phyloP scores from a whole-genome alignment of 2,329 filamentous ascomycete genomes.

The Alternaria angustiovoidea region DNA sequence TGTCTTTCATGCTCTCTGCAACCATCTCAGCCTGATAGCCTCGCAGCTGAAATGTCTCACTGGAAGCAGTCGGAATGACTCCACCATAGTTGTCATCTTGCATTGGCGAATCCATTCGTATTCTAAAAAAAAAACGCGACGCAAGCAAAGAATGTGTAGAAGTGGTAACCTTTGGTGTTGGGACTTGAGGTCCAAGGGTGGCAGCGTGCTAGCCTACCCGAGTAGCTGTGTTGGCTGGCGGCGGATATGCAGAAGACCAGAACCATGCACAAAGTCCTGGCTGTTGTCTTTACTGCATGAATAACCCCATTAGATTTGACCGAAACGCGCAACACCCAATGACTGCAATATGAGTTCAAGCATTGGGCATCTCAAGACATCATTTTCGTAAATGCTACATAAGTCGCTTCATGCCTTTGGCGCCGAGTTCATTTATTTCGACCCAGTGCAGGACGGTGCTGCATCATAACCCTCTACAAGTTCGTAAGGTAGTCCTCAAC shows the following conservation, averaged over 20 bases:
- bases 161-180: background rate
- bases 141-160: background rate
- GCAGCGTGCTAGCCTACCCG: conserved; percentile 2
- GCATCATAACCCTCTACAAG: conserved; percentile 67
- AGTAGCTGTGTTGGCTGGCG: conserved; percentile 5
- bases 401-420: conserved; percentile 26
- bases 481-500: conserved; percentile 99
- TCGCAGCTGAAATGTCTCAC: conserved; percentile 45
- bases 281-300: background rate
- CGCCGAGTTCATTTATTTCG: background rate
- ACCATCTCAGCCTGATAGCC: conserved; percentile 61
- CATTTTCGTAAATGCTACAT: conserved; percentile 39
- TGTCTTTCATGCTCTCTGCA: conserved; percentile 53
- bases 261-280: background rate
- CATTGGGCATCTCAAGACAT: conserved; percentile 15
- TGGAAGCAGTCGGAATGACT: conserved; percentile 6
- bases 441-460: background rate
- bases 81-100: conserved; percentile 10
- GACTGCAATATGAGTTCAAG: background rate
- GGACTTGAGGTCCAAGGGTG: background rate
- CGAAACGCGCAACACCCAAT: background rate
- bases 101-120: conserved; percentile 7
- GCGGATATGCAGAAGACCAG: background rate
- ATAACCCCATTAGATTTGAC: background rate
- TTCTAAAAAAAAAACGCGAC: background rate